Conservation (phyloP, 306 rosid species). For the Coriaria nepalensis region DNA sequence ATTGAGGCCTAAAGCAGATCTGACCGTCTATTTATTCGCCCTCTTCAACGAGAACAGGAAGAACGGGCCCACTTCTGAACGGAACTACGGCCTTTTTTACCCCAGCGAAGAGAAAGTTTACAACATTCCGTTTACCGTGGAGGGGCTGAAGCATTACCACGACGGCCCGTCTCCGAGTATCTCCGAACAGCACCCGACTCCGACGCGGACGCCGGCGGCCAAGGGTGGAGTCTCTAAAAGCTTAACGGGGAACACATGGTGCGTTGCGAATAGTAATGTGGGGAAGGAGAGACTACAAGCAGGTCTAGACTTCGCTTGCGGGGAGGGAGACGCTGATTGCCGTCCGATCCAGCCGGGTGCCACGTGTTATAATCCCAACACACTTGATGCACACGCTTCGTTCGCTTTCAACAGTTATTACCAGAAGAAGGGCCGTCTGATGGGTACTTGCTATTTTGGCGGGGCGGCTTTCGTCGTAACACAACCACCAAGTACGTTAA, state of each 20-base stretch:
- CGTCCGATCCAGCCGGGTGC: constrained; percentile 52
- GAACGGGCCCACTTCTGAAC: constrained; percentile 69
- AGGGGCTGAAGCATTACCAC: constrained; percentile 34
- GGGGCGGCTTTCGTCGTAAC: constrained; percentile 89
- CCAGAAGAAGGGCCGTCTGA: constrained; percentile 58
- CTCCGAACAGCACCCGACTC: background rate
- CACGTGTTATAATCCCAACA: constrained; percentile 76
- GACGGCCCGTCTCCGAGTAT: constrained; percentile 21
- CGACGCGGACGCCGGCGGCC: constrained; percentile 14
- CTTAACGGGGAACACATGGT: constrained; percentile 60
- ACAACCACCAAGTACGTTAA: constrained; percentile 74
- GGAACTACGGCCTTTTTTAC: constrained; percentile 77
- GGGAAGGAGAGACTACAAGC: constrained; percentile 55
- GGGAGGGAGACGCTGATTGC: constrained; percentile 92
- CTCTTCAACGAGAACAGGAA: constrained; percentile 81
- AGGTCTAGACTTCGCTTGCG: constrained; percentile 85
- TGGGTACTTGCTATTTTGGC: constrained; percentile 83
- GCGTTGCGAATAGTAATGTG: constrained; percentile 65
- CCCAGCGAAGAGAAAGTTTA: constrained; percentile 58
- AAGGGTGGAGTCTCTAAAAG: constrained; percentile 62
- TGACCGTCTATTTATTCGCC: constrained; percentile 78
- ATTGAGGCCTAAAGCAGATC: constrained; percentile 56
- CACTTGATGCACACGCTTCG: constrained; percentile 67
- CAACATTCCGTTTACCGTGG: constrained; percentile 52
- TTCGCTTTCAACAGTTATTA: constrained; percentile 84